Evolutionary conservation across 345 rosid species (phyloP), one percentile per base, ranked within the genome.

Genomic region (Moringa oleifera): DNA sequence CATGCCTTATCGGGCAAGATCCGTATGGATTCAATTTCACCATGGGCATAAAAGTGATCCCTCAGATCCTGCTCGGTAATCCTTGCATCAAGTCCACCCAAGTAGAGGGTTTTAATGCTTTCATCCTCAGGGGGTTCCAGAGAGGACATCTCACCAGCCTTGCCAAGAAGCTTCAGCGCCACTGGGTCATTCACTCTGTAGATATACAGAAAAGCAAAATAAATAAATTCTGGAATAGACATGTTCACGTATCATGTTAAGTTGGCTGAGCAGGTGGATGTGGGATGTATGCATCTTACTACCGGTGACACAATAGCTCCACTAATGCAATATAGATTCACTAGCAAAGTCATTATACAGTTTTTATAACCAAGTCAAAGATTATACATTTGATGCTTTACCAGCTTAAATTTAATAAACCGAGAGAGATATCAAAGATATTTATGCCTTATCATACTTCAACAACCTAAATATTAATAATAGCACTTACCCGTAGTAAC

Each of bases 111-210:
- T 75, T 71, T 90, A 61, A 93, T 90, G 80, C 94, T 81, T 75
- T 84, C 91, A 70, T 90, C 98, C 25, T 90, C 96, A 0, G 98
- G 97, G 15, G 97, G 80, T 71, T 93, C 97, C 70, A 93, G 53
- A 16, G 98, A 87, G 12, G 91, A 91, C 97, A 93, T 93, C 47
- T 93, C 98, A 61, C 97, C 98, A 59, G 98, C 96, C 80, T 93
- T 90, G 71, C 81, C 84, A 23, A 92, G 97, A 53, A 92, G 81
- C 79, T 92, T 92, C 71, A 87, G 33, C 18, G 97, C 98, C 73
- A 90, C 97, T 2, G 97, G 96, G 78, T 90, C 98, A 66, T 92
- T 92, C 58, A 93, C 86, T 63, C 97, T 93, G 86, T 73, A 77
- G 12, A 64, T 0, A 57, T 23, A 53, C 9, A 53, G 36, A 55